phyloP scores from a whole-genome alignment of 2,329 filamentous ascomycete species.

The Fusarium udum region DNA sequence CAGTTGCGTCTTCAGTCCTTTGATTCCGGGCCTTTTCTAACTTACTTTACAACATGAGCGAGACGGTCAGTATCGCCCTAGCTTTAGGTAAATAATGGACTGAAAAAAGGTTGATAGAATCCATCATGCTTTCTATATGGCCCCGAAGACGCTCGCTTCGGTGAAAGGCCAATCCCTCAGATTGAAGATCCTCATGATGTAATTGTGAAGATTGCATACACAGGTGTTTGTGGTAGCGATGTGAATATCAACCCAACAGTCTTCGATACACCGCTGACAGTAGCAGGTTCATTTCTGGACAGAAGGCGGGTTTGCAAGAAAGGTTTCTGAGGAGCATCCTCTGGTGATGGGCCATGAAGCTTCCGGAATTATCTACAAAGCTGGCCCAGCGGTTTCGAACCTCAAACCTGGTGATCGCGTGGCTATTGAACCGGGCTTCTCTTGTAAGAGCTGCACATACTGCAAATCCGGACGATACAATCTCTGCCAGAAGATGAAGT shows the following conservation, averaged over 20 bases:
- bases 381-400: conserved; percentile 69
- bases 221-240: conserved; percentile 44
- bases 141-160: conserved; percentile 30
- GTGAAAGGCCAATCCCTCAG: conserved; percentile 30
- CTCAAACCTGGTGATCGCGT: conserved; percentile 81
- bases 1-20: background rate
- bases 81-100: no score
- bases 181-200: conserved; percentile 42
- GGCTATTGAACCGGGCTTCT: conserved; percentile 89
- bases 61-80: background rate
- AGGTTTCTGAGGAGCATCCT: conserved; percentile 81
- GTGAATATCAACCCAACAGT: background rate
- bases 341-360: conserved; percentile 77
- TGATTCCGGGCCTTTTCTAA: background rate
- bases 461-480: conserved; percentile 90
- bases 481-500: conserved; percentile 85
- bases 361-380: conserved; percentile 78
- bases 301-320: conserved; percentile 80
- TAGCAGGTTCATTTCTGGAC: conserved; percentile 82
- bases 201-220: conserved; percentile 36
- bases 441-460: conserved; percentile 79
- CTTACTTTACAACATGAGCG: background rate
- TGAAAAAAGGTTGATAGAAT: background rate
- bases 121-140: conserved; percentile 38
- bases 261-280: background rate